Evolutionary conservation across 164 flowering plant genomes (phyloP).

Genomic region (Amborella trichopoda): DNA sequence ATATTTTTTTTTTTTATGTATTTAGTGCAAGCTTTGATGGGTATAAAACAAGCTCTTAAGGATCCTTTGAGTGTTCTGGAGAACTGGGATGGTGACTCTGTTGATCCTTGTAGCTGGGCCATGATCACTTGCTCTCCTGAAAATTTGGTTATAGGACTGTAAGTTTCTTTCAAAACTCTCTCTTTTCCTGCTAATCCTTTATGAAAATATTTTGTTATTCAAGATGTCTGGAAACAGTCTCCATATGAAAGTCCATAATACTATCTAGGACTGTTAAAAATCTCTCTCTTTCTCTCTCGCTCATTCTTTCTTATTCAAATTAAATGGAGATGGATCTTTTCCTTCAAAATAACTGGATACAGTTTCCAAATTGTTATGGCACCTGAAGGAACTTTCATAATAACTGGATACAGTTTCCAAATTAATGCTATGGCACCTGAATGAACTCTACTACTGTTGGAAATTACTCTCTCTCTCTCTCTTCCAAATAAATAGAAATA

Average conservation of each 20-base stretch:
- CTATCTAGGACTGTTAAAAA: no score
- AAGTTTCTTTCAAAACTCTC: conserved; percentile 23
- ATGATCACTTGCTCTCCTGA: conserved; percentile 92
- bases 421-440: no score
- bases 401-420: no score
- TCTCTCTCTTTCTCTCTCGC: no score
- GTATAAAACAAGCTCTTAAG: conserved; percentile 36
- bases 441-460: no score
- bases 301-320: no score
- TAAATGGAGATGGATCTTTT: no score
- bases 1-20: conserved; percentile 2
- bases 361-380: no score
- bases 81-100: conserved; percentile 80
- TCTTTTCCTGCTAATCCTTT: not conserved
- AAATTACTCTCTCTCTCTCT: no score
- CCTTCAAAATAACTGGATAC: no score
- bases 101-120: conserved; percentile 99
- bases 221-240: not conserved
- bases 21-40: conserved; percentile 90
- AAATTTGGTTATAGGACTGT: conserved; percentile 62
- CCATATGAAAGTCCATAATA: not conserved
- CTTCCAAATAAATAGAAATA: no score
- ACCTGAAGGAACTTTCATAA: no score
- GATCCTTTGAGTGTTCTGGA: conserved; percentile 88
- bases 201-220: not conserved